These are phyloP conservation scores for Fusarium musae DNA, from an alignment of 2,329 filamentous ascomycete species.

Conservation along the genomic window DNA sequence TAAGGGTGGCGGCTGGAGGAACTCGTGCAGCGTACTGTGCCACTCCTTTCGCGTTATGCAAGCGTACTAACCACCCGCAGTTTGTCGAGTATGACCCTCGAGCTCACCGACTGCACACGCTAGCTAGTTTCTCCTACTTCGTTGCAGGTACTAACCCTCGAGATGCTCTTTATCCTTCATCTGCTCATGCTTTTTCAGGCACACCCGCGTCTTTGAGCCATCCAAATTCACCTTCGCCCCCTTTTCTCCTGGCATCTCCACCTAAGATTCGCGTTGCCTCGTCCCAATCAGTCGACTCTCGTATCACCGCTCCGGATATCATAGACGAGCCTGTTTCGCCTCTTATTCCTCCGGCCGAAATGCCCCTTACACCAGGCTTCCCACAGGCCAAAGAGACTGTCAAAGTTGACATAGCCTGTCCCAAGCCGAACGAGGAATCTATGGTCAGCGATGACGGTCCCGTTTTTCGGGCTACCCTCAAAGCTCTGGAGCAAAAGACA, in stretches of 20 bases:
- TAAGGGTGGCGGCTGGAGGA: conserved; percentile 91
- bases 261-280: conserved; percentile 87
- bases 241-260: conserved; percentile 77
- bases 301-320: conserved; percentile 77
- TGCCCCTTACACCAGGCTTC: conserved; percentile 42
- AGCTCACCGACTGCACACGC: conserved; percentile 85
- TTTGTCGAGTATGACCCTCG: conserved; percentile 98
- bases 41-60: neutral
- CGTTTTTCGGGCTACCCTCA: conserved; percentile 95
- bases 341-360: conserved; percentile 53
- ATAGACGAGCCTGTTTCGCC: conserved; percentile 69
- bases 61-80: conserved; percentile 55
- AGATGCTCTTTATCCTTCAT: neutral
- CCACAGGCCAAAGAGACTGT: conserved; percentile 62
- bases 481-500: conserved; percentile 94
- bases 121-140: conserved; percentile 96
- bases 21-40: conserved; percentile 82
- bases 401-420: conserved; percentile 88
- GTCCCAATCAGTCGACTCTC: conserved; percentile 84
- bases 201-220: conserved; percentile 59
- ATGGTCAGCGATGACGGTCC: conserved; percentile 90
- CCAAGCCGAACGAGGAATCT: conserved; percentile 86
- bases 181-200: conserved; percentile 52
- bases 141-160: conserved; percentile 72
- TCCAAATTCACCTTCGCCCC: conserved; percentile 75